phyloP scores from a whole-genome alignment of 2,329 filamentous ascomycete species.

The Fusarium sp. region DNA sequence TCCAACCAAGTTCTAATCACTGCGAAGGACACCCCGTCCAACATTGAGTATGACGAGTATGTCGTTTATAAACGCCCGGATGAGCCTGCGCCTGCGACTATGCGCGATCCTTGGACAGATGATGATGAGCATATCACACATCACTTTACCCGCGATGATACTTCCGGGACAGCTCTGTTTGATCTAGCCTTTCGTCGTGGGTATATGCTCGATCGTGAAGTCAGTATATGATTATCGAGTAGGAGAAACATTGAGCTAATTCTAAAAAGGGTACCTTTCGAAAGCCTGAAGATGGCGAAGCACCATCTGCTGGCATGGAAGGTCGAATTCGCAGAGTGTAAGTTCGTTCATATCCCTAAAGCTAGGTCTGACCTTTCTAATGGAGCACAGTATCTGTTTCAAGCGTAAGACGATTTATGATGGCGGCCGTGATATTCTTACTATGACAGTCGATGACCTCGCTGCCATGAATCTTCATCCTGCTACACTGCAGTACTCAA shows the following conservation, averaged over 20 bases:
- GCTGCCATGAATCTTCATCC: constrained; percentile 55
- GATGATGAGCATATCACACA: constrained; percentile 51
- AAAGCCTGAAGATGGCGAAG: constrained; percentile 39
- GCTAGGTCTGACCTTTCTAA: constrained; percentile 6
- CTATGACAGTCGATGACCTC: constrained; percentile 53
- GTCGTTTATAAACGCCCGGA: constrained; percentile 52
- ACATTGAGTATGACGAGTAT: constrained; percentile 56
- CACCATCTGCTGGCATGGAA: constrained; percentile 48
- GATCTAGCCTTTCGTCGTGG: constrained; percentile 53
- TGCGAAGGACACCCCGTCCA: constrained; percentile 48
- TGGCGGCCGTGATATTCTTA: constrained; percentile 53
- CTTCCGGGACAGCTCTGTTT: constrained; percentile 51
- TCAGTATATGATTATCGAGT: constrained; percentile 15
- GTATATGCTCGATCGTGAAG: constrained; percentile 50
- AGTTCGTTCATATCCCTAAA: constrained; percentile 36
- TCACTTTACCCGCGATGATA: constrained; percentile 52
- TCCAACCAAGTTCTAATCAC: constrained; percentile 54
- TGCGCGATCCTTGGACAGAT: constrained; percentile 16
- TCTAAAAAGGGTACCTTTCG: constrained; percentile 46
- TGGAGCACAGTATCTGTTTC: constrained; percentile 52
- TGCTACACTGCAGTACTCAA: constrained; percentile 57
- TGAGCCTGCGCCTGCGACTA: constrained; percentile 20
- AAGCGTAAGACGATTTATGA: constrained; percentile 52
- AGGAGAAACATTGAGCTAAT: not conserved
- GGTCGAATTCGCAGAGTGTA: constrained; percentile 55